Conservation (phyloP, 2,329 filamentous ascomycete species). For the Botryotinia calthae region DNA sequence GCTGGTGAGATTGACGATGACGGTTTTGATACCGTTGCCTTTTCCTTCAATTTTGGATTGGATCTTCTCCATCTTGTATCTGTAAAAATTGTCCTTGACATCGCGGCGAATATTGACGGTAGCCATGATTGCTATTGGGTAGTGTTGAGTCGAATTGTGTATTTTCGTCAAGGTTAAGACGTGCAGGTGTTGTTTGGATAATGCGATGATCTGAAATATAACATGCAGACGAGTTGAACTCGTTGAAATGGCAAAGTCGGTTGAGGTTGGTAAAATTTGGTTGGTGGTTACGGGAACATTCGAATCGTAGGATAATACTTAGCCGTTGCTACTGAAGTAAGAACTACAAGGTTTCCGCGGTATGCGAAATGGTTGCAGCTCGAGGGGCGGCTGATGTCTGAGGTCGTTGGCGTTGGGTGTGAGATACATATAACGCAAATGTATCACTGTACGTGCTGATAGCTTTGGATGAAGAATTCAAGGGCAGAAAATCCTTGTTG, state of each 20-base stretch:
- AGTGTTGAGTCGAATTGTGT: slow-evolving; percentile 25
- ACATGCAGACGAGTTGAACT: slow-evolving; percentile 39
- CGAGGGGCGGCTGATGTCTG: slow-evolving; percentile 89
- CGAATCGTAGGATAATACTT: slow-evolving; percentile 46
- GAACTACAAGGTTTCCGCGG: slow-evolving; percentile 89
- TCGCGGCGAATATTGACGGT: slow-evolving; percentile 98
- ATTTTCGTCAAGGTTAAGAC: slow-evolving; percentile 25
- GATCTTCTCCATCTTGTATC: slow-evolving; percentile 99
- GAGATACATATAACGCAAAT: slow-evolving; percentile 43
- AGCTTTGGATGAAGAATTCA: slow-evolving; percentile 32
- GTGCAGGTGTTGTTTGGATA: slow-evolving; percentile 28
- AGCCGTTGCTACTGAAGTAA: slow-evolving; percentile 90
- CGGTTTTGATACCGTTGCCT: slow-evolving; percentile 99
- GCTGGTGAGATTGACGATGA: slow-evolving; percentile 94
- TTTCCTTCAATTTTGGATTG: slow-evolving; percentile 99
- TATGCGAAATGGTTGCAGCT: slow-evolving; percentile 97
- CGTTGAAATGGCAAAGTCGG: slow-evolving; percentile 49
- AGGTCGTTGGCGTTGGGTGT: slow-evolving; percentile 72
- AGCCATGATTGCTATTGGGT: slow-evolving; percentile 70
- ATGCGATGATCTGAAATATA: slow-evolving; percentile 43
- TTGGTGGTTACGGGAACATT: slow-evolving; percentile 45
- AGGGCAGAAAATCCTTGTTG: slow-evolving; percentile 24
- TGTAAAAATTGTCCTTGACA: slow-evolving; percentile 98
- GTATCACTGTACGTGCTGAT: slow-evolving; percentile 31
- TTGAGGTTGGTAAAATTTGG: slow-evolving; percentile 47